phyloP scores from a whole-genome alignment of 495 filamentous ascomycete species.

The Staphylotrichum longicolle region DNA sequence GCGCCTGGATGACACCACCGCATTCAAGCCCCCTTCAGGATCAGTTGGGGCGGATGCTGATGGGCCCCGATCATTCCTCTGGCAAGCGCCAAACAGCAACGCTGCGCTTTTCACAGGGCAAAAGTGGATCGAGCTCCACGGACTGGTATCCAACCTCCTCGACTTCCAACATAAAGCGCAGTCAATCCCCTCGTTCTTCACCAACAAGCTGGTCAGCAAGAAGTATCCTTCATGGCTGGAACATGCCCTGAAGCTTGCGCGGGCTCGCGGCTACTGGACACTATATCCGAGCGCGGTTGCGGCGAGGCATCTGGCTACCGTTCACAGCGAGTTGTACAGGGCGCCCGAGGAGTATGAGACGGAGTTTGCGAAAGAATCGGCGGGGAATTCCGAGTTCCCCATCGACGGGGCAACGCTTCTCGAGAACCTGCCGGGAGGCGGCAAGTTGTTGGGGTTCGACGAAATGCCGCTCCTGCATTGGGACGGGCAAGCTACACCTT shows the following conservation, averaged over 20 bases:
- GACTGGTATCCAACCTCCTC: constrained; percentile 62
- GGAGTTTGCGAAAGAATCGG: constrained; percentile 24
- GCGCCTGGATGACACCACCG: constrained; percentile 53
- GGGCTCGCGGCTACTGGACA: constrained; percentile 68
- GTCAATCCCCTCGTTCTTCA: constrained; percentile 33
- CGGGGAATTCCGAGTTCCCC: not conserved
- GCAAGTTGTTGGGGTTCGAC: constrained; percentile 36
- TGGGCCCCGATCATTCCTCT: constrained; percentile 57
- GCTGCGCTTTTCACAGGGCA: constrained; percentile 78
- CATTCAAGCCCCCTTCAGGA: constrained; percentile 51
- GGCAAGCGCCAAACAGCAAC: constrained; percentile 78
- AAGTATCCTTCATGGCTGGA: constrained; percentile 76
- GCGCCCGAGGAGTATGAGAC: constrained; percentile 65
- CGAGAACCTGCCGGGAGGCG: constrained; percentile 39
- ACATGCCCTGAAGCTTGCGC: constrained; percentile 68
- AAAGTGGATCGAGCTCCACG: constrained; percentile 78
- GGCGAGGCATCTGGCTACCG: constrained; percentile 54
- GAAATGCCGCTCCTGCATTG: constrained; percentile 43
- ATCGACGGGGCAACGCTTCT: constrained; percentile 32
- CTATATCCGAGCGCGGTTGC: constrained; percentile 64
- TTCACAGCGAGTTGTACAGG: constrained; percentile 72
- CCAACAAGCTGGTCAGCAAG: constrained; percentile 53
- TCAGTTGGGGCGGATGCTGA: too few relatives aligned
- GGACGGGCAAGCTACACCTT: constrained; percentile 37
- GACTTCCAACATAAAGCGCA: constrained; percentile 36